These are phyloP conservation scores for Pelargonium fulgidum DNA, from an alignment of 441 rosid genomes.

Conservation along the genomic window DNA sequence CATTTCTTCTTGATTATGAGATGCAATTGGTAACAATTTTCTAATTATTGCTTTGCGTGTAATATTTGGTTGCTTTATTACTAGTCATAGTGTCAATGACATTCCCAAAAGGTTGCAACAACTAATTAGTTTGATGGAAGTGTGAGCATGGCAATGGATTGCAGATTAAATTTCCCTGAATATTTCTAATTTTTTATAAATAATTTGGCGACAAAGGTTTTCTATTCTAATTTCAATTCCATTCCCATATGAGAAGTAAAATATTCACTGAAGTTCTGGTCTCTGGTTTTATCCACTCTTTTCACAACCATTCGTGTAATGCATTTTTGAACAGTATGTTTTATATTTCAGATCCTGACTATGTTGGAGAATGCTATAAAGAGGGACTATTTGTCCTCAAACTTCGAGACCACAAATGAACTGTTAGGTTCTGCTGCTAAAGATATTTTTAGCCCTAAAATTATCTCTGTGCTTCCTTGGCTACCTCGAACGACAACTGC, in stretches of 20 bases:
- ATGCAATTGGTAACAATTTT: background rate
- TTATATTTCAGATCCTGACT: conserved; percentile 44
- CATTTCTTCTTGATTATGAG: background rate
- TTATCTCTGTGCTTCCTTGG: conserved; percentile 55
- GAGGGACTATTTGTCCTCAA: conserved; percentile 54
- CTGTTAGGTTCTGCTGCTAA: conserved; percentile 31
- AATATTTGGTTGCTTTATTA: background rate
- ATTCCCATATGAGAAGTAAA: background rate
- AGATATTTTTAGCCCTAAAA: conserved; percentile 27
- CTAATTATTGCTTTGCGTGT: background rate
- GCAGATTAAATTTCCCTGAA: background rate
- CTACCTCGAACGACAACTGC: conserved; percentile 68
- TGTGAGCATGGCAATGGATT: background rate
- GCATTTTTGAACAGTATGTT: background rate
- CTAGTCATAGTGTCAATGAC: background rate
- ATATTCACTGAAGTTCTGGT: background rate
- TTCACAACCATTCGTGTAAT: background rate
- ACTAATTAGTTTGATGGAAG: background rate
- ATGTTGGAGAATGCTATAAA: conserved; percentile 47
- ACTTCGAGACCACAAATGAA: conserved; percentile 60
- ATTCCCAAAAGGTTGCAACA: background rate
- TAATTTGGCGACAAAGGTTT: background rate
- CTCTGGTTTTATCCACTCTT: background rate
- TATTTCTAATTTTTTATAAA: background rate
- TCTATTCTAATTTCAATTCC: background rate